Percentiles rank a stretch among this genome's conserved stretches.
Conservation (phyloP, 2,329 filamentous ascomycete species). For the Phialophora macrospora region DNA sequence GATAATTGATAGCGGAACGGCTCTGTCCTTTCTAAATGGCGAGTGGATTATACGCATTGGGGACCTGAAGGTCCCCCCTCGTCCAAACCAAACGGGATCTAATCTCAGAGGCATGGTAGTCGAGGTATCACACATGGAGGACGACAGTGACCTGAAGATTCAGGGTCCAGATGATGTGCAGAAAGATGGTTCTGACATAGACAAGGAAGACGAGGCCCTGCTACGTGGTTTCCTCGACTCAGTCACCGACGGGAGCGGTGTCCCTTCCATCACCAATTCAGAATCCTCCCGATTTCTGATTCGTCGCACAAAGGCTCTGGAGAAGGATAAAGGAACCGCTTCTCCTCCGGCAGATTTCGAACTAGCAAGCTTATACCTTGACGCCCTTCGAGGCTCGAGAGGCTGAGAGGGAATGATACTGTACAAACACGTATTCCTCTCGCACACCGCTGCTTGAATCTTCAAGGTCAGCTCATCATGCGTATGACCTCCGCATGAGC, state of each 20-base stretch:
- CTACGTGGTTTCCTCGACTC: constrained; percentile 30
- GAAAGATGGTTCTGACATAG: constrained; percentile 11
- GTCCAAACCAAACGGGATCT: constrained; percentile 25
- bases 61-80: constrained; percentile 34
- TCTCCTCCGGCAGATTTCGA: constrained; percentile 23
- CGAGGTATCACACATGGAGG: constrained; percentile 28
- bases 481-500: neutral
- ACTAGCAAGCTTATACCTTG: constrained; percentile 35
- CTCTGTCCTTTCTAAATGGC: constrained; percentile 29
- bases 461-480: neutral
- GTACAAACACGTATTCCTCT: neutral
- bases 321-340: constrained; percentile 6
- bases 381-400: constrained; percentile 31
- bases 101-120: constrained; percentile 34
- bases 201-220: constrained; percentile 31
- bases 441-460: neutral
- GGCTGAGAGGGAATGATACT: constrained; percentile 2
- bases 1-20: constrained; percentile 35
- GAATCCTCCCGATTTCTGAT: constrained; percentile 21
- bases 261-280: constrained; percentile 21
- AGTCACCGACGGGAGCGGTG: constrained; percentile 30
- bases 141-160: neutral
- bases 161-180: constrained; percentile 10
- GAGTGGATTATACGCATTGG: constrained; percentile 36
- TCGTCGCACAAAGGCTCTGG: constrained; percentile 19